Evolutionary conservation across 2,329 filamentous ascomycete genomes (phyloP).

Genomic region (Leptographium wingfieldii): DNA sequence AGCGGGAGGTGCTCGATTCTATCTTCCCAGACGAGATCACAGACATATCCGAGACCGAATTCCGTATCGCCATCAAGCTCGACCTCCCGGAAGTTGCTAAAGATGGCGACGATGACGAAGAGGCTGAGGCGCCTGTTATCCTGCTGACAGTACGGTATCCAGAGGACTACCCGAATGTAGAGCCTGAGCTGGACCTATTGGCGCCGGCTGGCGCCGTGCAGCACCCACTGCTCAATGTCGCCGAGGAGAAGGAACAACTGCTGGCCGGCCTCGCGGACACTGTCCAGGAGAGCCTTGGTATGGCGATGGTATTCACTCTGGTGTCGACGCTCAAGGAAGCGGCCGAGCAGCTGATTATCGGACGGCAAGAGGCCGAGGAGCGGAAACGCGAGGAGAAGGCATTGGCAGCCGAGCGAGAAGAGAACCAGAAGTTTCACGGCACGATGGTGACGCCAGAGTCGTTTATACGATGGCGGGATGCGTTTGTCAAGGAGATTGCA

Average conservation of each 20-base stretch:
- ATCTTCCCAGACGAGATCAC: conserved; percentile 98
- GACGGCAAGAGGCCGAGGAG: conserved; percentile 54
- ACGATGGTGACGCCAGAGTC: conserved; percentile 76
- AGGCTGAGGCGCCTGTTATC: conserved; percentile 55
- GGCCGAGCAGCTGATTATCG: conserved; percentile 72
- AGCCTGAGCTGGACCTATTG: conserved; percentile 70
- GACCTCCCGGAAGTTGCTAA: conserved; percentile 49
- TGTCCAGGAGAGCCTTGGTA: conserved; percentile 86
- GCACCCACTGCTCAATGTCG: conserved; percentile 64
- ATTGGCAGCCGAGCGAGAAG: conserved; percentile 63
- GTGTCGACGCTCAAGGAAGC: conserved; percentile 78
- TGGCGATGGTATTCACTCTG: conserved; percentile 94
- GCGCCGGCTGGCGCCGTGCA: conserved; percentile 48
- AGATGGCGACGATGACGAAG: conserved; percentile 36
- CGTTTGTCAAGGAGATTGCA: conserved; percentile 68
- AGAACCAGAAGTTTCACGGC: conserved; percentile 94
- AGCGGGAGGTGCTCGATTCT: conserved; percentile 93
- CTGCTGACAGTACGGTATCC: conserved; percentile 80
- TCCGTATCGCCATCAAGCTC: conserved; percentile 72
- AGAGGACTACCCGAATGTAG: conserved; percentile 78
- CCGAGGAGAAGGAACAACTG: conserved; percentile 64
- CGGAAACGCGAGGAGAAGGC: conserved; percentile 42
- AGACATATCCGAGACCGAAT: conserved; percentile 88
- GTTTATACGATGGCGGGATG: conserved; percentile 71
- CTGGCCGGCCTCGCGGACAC: conserved; percentile 59